Evolutionary conservation across 306 rosid species (phyloP).

Genomic region (Dicorynia guianensis): DNA sequence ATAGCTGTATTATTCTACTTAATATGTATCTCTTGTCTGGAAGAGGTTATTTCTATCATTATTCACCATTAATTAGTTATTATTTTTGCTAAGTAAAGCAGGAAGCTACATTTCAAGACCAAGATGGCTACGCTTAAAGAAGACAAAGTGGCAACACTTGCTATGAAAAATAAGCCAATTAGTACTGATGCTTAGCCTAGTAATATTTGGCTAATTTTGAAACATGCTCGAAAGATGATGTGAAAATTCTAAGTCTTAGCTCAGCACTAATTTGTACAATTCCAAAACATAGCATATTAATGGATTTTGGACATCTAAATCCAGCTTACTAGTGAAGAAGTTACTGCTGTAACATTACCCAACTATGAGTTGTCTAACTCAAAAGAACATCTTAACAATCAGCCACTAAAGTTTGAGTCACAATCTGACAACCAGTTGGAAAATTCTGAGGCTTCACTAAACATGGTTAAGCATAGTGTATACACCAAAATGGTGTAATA

Average conservation of each 20-base stretch:
- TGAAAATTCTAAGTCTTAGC: conserved; percentile 30
- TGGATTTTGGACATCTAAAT: conserved; percentile 31
- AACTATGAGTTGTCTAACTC: conserved; percentile 27
- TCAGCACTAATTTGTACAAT: conserved; percentile 32
- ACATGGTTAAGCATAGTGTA: no score
- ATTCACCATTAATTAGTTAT: conserved; percentile 1
- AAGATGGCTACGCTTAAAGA: conserved; percentile 59
- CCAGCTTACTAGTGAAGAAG: conserved; percentile 38
- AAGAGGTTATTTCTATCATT: background rate
- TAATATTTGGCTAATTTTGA: conserved; percentile 39
- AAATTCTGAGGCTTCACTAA: conserved; percentile 21
- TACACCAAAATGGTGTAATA: conserved; percentile 76
- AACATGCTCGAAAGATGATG: conserved; percentile 14
- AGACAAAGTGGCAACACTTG: conserved; percentile 48
- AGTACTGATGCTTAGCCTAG: conserved; percentile 35
- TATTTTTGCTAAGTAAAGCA: conserved; percentile 37
- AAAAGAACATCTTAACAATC: conserved; percentile 13
- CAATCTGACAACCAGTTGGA: conserved; percentile 6
- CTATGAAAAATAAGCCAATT: conserved; percentile 34
- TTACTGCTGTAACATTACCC: conserved; percentile 24
- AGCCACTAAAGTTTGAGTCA: conserved; percentile 31
- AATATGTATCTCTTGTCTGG: background rate
- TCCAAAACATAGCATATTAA: conserved; percentile 15
- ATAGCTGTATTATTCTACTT: background rate
- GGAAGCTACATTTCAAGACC: conserved; percentile 46